phyloP scores from a whole-genome alignment of 805 yeast genomes.

The Candida oleophila region DNA sequence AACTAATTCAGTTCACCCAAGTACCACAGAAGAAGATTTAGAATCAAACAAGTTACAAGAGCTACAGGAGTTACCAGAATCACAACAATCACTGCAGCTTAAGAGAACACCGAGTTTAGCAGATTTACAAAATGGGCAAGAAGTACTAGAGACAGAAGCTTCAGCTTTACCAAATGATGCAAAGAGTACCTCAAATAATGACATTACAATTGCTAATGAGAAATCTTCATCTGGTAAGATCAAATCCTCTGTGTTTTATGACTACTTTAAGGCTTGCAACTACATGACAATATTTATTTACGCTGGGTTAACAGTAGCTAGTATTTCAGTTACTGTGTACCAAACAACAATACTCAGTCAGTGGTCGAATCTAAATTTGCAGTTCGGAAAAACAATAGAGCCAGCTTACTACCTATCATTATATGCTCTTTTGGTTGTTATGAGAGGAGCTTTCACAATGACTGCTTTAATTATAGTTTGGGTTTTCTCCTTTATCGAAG shows the following conservation, averaged over 20 bases:
- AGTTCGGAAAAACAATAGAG: slow-evolving; percentile 21
- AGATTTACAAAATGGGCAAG: neutral
- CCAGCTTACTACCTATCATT: slow-evolving; percentile 23
- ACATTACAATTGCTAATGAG: slow-evolving; percentile 18
- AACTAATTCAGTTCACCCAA: slow-evolving; percentile 11
- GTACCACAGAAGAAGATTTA: slow-evolving; percentile 12
- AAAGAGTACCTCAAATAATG: slow-evolving; percentile 5
- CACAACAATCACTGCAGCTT: neutral
- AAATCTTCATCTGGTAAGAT: slow-evolving; percentile 28
- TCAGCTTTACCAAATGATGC: neutral
- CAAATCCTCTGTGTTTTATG: slow-evolving; percentile 24
- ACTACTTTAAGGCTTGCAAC: slow-evolving; percentile 33
- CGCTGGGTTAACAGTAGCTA: slow-evolving; percentile 18
- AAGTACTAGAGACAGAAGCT: neutral
- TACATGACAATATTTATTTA: slow-evolving; percentile 22
- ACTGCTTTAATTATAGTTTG: slow-evolving; percentile 27
- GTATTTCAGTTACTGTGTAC: slow-evolving; percentile 16
- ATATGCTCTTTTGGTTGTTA: slow-evolving; percentile 26
- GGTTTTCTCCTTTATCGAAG: slow-evolving; percentile 28
- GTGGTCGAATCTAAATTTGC: slow-evolving; percentile 34
- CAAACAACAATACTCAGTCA: slow-evolving; percentile 29
- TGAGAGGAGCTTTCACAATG: slow-evolving; percentile 24
- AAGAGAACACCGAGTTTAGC: too few relatives aligned
- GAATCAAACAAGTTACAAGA: neutral
- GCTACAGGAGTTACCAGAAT: neutral